These are phyloP conservation scores for Blastocladiella britannica DNA, from an alignment of 192 early-diverging fungal genomes.

Conservation along the genomic window DNA sequence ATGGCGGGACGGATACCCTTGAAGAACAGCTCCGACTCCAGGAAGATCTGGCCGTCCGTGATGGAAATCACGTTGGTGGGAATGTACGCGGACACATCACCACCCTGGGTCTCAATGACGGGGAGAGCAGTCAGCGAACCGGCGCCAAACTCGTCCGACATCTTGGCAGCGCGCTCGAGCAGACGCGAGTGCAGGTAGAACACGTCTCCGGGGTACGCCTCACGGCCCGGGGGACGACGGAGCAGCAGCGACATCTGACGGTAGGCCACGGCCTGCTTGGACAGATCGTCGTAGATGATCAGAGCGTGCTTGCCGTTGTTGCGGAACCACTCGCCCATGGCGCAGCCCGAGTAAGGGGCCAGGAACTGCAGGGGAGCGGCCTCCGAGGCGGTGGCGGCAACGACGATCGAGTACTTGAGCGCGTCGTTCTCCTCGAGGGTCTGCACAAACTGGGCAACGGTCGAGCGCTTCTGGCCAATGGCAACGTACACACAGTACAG, in stretches of 20 bases:
- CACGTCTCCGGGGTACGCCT: constrained; percentile 98
- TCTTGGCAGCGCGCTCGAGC: constrained; percentile 97
- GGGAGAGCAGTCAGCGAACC: constrained; percentile 97
- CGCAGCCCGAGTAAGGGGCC: constrained; percentile 94
- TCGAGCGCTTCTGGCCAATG: constrained; percentile 97
- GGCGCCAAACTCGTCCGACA: constrained; percentile 86
- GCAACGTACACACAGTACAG: constrained; percentile 99
- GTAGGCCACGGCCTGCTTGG: constrained; percentile 99
- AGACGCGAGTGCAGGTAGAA: constrained; percentile 99
- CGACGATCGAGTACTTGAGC: constrained; percentile 94
- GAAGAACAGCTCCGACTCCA: constrained; percentile 99
- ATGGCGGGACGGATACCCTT: constrained; percentile 99
- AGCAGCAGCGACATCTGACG: constrained; percentile 99
- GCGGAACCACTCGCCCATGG: constrained; percentile 98
- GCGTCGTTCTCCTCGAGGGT: constrained; percentile 97
- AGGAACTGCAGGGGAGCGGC: constrained; percentile 97
- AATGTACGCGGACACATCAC: constrained; percentile 99
- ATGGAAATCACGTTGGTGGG: constrained; percentile 99
- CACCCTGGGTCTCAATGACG: constrained; percentile 99
- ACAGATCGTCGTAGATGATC: constrained; percentile 99
- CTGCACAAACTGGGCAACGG: constrained; percentile 96
- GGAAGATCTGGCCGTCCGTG: constrained; percentile 99
- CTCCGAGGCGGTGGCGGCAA: constrained; percentile 98
- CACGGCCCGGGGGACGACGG: constrained; percentile 98
- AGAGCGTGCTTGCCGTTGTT: constrained; percentile 95